A percentile compares a stretch with the other conserved stretches of the same genome.
These are phyloP conservation scores for Auricularia heimuer DNA, from an alignment of 768 basidiomycete species.

Conservation along the genomic window DNA sequence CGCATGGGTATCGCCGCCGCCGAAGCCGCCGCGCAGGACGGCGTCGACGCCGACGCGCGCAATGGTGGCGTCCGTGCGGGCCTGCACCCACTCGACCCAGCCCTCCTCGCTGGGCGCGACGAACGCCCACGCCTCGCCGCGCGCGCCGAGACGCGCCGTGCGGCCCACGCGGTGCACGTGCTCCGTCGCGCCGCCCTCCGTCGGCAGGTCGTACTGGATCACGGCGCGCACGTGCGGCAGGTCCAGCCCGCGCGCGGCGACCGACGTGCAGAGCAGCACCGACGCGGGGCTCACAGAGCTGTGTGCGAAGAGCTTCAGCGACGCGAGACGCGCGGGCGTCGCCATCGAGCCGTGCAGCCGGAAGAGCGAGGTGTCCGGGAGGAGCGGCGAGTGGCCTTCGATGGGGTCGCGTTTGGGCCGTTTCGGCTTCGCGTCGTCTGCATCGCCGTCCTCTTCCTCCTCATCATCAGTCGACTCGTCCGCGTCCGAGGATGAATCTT, in stretches of 20 bases:
- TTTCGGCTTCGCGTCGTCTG: constrained; percentile 12
- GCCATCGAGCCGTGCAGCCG: constrained; percentile 91
- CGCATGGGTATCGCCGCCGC: constrained; percentile 66
- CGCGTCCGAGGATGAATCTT: constrained; percentile 19
- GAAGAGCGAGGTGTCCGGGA: constrained; percentile 75
- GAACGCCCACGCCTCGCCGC: constrained; percentile 93
- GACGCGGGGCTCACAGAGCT: constrained; percentile 36
- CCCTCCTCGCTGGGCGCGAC: constrained; percentile 76
- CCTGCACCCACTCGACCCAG: constrained; percentile 88
- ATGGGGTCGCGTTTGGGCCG: constrained; percentile 29
- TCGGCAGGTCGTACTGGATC: constrained; percentile 93
- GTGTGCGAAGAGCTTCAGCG: constrained; percentile 75
- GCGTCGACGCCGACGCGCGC: constrained; percentile 54
- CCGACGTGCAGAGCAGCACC: constrained; percentile 88
- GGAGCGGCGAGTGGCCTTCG: constrained; percentile 56
- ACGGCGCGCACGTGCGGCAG: constrained; percentile 90
- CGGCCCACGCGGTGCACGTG: constrained; percentile 96
- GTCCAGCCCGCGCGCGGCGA: constrained; percentile 97
- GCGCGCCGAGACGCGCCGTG: constrained; percentile 91
- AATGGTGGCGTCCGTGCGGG: constrained; percentile 40
- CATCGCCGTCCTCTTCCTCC: constrained; percentile 16
- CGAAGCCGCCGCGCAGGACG: constrained; percentile 67
- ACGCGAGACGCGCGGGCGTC: constrained; percentile 65
- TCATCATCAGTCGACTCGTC: constrained; percentile 19
- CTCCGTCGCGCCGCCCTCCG: constrained; percentile 92